These are phyloP conservation scores for Trametes polyzona DNA, from an alignment of 1,284 basidiomycete genomes.

Conservation along the genomic window DNA sequence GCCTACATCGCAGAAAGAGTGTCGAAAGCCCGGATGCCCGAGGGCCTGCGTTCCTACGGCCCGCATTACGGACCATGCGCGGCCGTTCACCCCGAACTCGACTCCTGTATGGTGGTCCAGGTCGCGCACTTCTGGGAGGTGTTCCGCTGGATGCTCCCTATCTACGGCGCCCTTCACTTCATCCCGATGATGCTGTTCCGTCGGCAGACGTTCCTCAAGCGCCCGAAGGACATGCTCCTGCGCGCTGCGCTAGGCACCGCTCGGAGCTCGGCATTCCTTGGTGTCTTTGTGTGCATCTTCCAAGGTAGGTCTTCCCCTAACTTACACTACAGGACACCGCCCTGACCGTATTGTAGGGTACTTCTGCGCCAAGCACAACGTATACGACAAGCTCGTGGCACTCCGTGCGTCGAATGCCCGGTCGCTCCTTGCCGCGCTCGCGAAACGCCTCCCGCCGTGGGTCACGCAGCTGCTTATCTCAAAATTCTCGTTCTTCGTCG, in stretches of 20 bases:
- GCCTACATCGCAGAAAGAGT: constrained; percentile 41
- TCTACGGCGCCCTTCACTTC: constrained; percentile 91
- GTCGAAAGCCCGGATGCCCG: constrained; percentile 37
- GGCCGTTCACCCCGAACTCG: constrained; percentile 81
- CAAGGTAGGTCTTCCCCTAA: constrained; percentile 58
- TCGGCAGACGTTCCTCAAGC: constrained; percentile 57
- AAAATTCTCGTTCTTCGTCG: constrained; percentile 75
- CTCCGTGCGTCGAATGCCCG: constrained; percentile 24
- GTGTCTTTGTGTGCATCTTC: constrained; percentile 84
- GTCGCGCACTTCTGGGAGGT: constrained; percentile 81
- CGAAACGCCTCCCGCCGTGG: constrained; percentile 46
- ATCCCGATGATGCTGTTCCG: constrained; percentile 86
- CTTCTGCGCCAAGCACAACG: constrained; percentile 76
- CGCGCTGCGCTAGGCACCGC: constrained; percentile 75
- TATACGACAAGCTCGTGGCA: constrained; percentile 52
- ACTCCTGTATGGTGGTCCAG: constrained; percentile 71
- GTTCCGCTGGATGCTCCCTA: constrained; percentile 83
- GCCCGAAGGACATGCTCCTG: constrained; percentile 67
- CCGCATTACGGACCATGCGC: constrained; percentile 64
- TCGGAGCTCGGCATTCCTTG: constrained; percentile 89
- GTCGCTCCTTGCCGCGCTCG: constrained; percentile 27
- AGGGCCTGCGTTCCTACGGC: constrained; percentile 46
- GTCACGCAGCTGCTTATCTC: constrained; percentile 63
- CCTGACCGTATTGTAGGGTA: constrained; percentile 46
- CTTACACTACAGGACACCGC: background rate